Conservation (phyloP, 2,329 filamentous ascomycete species). For the Akanthomyces dipterigenus region DNA sequence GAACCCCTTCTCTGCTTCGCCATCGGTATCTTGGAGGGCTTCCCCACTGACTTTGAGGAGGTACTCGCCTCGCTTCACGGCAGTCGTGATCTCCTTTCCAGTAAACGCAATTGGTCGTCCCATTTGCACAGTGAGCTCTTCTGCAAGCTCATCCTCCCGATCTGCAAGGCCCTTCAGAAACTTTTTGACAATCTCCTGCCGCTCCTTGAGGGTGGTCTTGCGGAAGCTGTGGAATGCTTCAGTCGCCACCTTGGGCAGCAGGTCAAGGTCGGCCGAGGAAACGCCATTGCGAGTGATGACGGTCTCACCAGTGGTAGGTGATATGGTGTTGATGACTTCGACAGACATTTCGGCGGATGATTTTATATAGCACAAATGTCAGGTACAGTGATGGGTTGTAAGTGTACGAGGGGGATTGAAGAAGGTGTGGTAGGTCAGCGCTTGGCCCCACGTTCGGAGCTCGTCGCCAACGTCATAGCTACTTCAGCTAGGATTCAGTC, state of each 20-base stretch:
- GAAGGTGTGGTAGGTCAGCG: neutral
- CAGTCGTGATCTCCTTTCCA: slow-evolving; percentile 75
- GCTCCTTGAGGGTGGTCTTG: slow-evolving; percentile 65
- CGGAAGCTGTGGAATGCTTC: slow-evolving; percentile 72
- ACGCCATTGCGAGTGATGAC: slow-evolving; percentile 74
- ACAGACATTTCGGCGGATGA: slow-evolving; percentile 47
- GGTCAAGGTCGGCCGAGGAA: slow-evolving; percentile 61
- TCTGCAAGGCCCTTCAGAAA: slow-evolving; percentile 65
- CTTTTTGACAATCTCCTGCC: slow-evolving; percentile 74
- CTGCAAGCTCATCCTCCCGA: slow-evolving; percentile 71
- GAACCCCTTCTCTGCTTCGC: slow-evolving; percentile 81
- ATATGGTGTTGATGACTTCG: slow-evolving; percentile 71
- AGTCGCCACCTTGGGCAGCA: slow-evolving; percentile 64
- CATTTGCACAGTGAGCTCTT: slow-evolving; percentile 91
- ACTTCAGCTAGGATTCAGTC: neutral
- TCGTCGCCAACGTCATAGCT: neutral
- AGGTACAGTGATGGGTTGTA: neutral
- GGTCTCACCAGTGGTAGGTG: slow-evolving; percentile 79
- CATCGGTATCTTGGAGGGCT: slow-evolving; percentile 70
- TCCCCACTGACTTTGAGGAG: slow-evolving; percentile 77
- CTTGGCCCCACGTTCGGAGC: neutral
- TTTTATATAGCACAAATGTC: neutral
- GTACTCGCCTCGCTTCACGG: slow-evolving; percentile 78
- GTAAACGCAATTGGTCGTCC: slow-evolving; percentile 86
- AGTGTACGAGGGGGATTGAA: neutral